Conservation (phyloP, 176 grass and related monocot genomes). For the Avena insularis region DNA sequence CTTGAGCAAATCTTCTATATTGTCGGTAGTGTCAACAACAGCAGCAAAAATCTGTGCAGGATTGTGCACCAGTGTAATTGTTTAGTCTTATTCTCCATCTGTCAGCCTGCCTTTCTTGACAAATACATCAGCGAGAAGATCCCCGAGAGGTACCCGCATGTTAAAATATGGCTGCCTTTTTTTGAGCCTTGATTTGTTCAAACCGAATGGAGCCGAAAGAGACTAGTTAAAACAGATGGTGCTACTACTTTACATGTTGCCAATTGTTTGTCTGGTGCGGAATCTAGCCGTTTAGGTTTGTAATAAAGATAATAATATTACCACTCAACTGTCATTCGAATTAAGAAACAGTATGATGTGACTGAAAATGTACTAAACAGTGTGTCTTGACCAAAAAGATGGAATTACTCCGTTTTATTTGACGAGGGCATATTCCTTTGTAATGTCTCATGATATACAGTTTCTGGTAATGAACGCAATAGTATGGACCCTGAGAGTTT, state of each 20-base stretch:
- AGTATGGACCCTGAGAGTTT: not conserved
- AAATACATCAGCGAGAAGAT: constrained; percentile 22
- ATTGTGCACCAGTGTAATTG: not conserved
- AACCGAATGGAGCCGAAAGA: constrained; percentile 21
- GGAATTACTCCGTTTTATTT: constrained; percentile 1
- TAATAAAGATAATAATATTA: not conserved
- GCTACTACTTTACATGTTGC: constrained; percentile 20
- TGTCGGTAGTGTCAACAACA: not conserved
- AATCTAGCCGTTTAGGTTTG: not conserved
- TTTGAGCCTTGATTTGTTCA: constrained; percentile 23
- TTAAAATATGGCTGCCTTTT: not conserved
- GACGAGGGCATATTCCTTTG: not conserved
- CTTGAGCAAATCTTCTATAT: not conserved
- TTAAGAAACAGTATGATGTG: not conserved
- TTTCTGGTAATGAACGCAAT: not conserved
- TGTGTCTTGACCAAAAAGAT: not conserved
- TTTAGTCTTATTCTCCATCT: constrained; percentile 17
- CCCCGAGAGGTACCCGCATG: not conserved
- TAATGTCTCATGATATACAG: constrained; percentile 16
- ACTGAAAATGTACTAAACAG: not conserved
- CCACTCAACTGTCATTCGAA: not conserved
- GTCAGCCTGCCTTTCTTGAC: constrained; percentile 32
- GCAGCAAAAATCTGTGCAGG: not conserved
- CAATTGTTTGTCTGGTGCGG: constrained; percentile 5
- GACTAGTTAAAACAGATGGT: not conserved